Conservation (phyloP, 768 basidiomycete genomes). For the Galerina marginata region DNA sequence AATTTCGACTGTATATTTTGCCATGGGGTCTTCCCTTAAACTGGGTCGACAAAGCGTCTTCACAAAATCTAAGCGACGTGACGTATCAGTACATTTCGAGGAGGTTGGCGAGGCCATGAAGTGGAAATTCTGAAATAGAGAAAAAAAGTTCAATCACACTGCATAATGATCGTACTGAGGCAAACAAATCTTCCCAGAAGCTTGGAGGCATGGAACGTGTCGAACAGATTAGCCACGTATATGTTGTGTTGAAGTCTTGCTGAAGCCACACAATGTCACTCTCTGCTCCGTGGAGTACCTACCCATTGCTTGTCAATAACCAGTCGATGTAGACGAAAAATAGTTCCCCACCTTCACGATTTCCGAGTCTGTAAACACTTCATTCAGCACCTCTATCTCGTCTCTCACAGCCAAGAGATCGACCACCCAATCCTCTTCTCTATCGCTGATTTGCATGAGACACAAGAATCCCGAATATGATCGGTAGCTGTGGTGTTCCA, state of each 20-base stretch:
- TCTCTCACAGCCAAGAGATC: slow-evolving; percentile 80
- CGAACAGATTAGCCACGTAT: slow-evolving; percentile 95
- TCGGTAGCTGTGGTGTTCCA: slow-evolving; percentile 92
- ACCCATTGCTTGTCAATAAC: not conserved
- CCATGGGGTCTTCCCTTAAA: too few species aligned
- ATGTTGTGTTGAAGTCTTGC: slow-evolving; percentile 92
- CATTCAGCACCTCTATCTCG: slow-evolving; percentile 75
- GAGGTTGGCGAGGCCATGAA: slow-evolving; percentile 83
- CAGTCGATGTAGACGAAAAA: not conserved
- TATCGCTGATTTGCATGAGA: slow-evolving; percentile 89
- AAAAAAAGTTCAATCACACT: not conserved
- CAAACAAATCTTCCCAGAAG: slow-evolving; percentile 58
- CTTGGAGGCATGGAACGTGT: slow-evolving; percentile 94
- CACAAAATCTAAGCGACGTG: too few species aligned
- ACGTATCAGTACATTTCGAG: slow-evolving; percentile 91
- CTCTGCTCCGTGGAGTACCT: slow-evolving; percentile 96
- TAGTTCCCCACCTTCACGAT: slow-evolving; percentile 75
- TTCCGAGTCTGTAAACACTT: slow-evolving; percentile 82
- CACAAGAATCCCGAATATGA: slow-evolving; percentile 89
- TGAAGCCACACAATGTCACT: slow-evolving; percentile 97
- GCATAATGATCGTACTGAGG: not conserved
- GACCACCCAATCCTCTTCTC: slow-evolving; percentile 85
- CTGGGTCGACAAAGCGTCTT: too few species aligned
- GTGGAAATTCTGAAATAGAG: slow-evolving; percentile 68
- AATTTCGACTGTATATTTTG: too few species aligned